Base-by-base conservation (phyloP, 140 eudicot species). In the Anethum foeniculum region DNA sequence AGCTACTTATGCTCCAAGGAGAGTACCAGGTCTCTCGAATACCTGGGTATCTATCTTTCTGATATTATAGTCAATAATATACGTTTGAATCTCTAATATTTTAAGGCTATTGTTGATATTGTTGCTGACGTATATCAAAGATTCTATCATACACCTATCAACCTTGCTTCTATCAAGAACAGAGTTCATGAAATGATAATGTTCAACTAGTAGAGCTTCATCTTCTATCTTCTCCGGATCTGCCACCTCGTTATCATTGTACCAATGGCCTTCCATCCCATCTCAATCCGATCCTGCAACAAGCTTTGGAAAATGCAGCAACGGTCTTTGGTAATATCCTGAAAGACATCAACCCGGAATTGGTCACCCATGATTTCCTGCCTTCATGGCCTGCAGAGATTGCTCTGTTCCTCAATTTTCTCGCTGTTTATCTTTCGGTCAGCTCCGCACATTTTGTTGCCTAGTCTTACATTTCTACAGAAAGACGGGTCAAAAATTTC, bases 341-440 rank as follows among this genome's bases (percentile, higher is more conserved):
- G n/a, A n/a, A n/a, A n/a, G n/a, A n/a, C n/a, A n/a, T n/a, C n/a
- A n/a, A n/a, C n/a, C n/a, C n/a, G n/a, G n/a, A n/a, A n/a, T n/a
- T n/a, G n/a, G n/a, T n/a, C n/a, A n/a, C n/a, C n/a, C n/a, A 78
- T 56, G 90, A 87, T 30, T 79, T 78, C 25, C 6, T 60, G 48
- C 84, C 65, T 51, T 78, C 64, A 7, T 84, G 90, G 90, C 85
- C 80, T 46, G 71, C 85, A 13, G n/a, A n/a, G n/a, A n/a, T n/a
- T n/a, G n/a, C n/a, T 16, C 19, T 36, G 7, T 14, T 25, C 1
- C 71, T 28, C 2, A 47, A 80, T 19, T 84, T 84, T 46, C 87
- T 84, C 3, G 48, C 58, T 18, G 21, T 51, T 16, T 51, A 51
- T 51, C 16, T 51, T 36, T 51, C 14, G 1, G 58, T 51, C 58